Evolutionary conservation across 2,329 filamentous ascomycete genomes (phyloP).

Genomic region (Colletotrichum zoysiae): DNA sequence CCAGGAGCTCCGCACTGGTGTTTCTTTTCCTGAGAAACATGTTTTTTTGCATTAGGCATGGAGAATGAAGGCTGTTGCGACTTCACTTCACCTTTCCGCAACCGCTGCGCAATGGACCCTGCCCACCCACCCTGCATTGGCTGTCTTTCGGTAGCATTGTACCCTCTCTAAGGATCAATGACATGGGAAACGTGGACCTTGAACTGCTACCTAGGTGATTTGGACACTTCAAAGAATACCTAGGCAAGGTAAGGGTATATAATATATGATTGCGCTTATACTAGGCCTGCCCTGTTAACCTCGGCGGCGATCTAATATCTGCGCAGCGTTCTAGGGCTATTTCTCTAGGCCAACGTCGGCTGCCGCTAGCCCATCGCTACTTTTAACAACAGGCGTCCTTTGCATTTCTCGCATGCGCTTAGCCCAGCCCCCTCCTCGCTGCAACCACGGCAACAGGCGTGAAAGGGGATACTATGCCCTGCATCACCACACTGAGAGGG

Average conservation of each 20-base stretch:
- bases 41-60: neutral
- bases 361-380: neutral
- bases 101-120: too few relatives aligned
- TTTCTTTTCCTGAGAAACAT: neutral
- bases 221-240: neutral
- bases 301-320: neutral
- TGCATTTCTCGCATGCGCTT: neutral
- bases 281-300: neutral
- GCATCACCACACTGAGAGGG: constrained; percentile 12
- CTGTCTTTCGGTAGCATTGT: neutral
- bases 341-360: neutral
- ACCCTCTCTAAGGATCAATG: neutral
- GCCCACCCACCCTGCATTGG: too few relatives aligned
- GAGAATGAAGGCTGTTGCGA: neutral
- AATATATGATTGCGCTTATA: neutral
- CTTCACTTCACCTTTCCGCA: neutral
- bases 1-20: neutral
- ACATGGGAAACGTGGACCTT: neutral
- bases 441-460: neutral
- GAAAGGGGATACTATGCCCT: neutral
- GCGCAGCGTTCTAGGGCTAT: too few relatives aligned
- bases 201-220: neutral
- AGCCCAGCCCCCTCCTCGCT: neutral
- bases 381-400: neutral
- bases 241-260: neutral